Percentiles rank a stretch among this genome's conserved stretches.
Conservation (phyloP, 2,329 filamentous ascomycete species). For the Thyridium curvatum region DNA sequence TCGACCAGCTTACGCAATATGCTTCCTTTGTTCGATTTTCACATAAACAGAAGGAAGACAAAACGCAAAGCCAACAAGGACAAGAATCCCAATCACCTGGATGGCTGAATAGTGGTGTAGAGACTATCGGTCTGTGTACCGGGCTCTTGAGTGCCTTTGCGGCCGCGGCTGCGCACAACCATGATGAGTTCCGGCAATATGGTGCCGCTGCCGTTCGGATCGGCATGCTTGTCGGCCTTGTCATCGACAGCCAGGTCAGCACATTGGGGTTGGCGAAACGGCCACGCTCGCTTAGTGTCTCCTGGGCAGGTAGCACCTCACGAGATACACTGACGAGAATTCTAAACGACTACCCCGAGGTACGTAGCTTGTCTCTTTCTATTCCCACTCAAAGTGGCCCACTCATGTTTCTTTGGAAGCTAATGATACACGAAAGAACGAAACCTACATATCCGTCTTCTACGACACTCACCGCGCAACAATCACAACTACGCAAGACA, state of each 20-base stretch:
- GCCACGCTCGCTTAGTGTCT: no score
- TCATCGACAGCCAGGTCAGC: slow-evolving; percentile 26
- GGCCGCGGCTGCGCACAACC: slow-evolving; percentile 20
- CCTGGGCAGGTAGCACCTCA: background rate
- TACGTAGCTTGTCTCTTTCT: slow-evolving; percentile 11
- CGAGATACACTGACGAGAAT: background rate
- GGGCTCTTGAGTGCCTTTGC: slow-evolving; percentile 30
- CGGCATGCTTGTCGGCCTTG: slow-evolving; percentile 26
- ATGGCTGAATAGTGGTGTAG: slow-evolving; percentile 2
- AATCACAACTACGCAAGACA: slow-evolving; percentile 17
- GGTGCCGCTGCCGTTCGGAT: slow-evolving; percentile 29
- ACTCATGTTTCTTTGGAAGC: background rate
- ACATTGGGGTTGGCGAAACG: background rate
- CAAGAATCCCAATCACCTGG: no score
- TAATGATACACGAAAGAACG: no score
- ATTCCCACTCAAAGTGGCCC: background rate
- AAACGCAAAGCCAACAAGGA: no score
- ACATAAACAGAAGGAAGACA: no score
- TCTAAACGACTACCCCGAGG: slow-evolving; percentile 1
- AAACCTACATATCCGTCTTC: slow-evolving; percentile 28
- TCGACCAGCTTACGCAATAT: slow-evolving; percentile 29
- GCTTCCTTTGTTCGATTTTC: no score
- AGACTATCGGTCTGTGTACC: slow-evolving; percentile 27
- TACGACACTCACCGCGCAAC: slow-evolving; percentile 29
- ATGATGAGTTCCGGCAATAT: slow-evolving; percentile 21